Evolutionary conservation across 1,139 yeast genomes (phyloP).

Genomic region (Arxiozyma slooffiae): DNA sequence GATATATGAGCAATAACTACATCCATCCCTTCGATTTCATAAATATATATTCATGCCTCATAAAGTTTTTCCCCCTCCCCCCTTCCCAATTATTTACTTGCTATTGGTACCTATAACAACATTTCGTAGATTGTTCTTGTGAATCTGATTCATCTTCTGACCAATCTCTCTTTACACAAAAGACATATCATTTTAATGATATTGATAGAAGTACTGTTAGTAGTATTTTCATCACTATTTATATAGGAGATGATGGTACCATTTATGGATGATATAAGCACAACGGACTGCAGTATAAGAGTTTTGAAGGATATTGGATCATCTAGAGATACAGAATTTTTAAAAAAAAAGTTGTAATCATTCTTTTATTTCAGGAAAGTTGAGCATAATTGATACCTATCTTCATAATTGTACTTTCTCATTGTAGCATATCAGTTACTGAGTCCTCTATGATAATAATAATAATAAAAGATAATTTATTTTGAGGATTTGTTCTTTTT

Average conservation of each 20-base stretch:
- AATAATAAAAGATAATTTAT: too few relatives aligned
- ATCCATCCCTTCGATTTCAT: constrained; percentile 28
- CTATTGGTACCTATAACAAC: constrained; percentile 11
- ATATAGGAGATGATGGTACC: constrained; percentile 26
- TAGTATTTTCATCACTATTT: constrained; percentile 6
- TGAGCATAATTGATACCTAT: constrained; percentile 12
- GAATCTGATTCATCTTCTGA: constrained; percentile 21
- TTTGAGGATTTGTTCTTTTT: too few relatives aligned
- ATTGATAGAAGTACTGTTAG: constrained; percentile 11
- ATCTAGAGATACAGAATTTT: constrained; percentile 9
- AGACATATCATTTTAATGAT: constrained; percentile 29
- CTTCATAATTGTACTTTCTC: too few relatives aligned
- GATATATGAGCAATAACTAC: constrained; percentile 26
- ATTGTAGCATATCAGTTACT: too few relatives aligned
- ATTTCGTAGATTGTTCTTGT: constrained; percentile 9
- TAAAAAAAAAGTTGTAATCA: constrained; percentile 12
- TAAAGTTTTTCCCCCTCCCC: constrained; percentile 7
- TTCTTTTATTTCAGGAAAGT: constrained; percentile 13
- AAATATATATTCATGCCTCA: constrained; percentile 19
- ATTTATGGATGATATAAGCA: constrained; percentile 19
- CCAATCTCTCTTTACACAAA: constrained; percentile 29
- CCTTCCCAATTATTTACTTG: background rate
- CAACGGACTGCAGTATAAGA: constrained; percentile 18
- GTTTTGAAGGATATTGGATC: constrained; percentile 10
- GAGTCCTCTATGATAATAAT: too few relatives aligned